Evolutionary conservation across 1,284 basidiomycete genomes (phyloP).

Genomic region (Schizophyllum commune): DNA sequence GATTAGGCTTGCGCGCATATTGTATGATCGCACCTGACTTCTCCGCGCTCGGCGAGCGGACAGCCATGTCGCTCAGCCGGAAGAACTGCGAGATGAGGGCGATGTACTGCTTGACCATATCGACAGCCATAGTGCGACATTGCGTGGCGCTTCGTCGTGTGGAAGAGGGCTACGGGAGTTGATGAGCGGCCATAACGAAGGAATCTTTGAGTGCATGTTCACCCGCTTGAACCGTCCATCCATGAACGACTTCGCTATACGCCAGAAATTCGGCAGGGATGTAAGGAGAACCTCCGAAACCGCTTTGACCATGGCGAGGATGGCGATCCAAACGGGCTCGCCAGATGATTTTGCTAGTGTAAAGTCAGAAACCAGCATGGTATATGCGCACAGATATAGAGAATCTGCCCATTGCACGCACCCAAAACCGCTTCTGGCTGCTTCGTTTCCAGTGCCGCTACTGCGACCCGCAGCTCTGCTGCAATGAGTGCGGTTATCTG

Average conservation of each 20-base stretch:
- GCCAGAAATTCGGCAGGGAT: conserved; percentile 89
- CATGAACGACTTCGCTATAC: conserved; percentile 84
- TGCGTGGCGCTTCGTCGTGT: conserved; percentile 73
- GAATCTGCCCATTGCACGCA: conserved; percentile 20
- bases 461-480: conserved; percentile 47
- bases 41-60: conserved; percentile 29
- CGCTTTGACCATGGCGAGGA: conserved; percentile 65
- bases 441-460: conserved; percentile 55
- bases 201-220: conserved; percentile 9
- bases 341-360: conserved; percentile 49
- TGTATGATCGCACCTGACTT: not conserved
- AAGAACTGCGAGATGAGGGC: conserved; percentile 87
- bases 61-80: conserved; percentile 70
- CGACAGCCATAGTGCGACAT: conserved; percentile 85
- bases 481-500: conserved; percentile 37
- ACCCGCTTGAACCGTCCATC: conserved; percentile 90
- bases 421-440: conserved; percentile 57
- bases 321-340: conserved; percentile 77
- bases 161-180: conserved; percentile 18
- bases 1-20: conserved; percentile 12
- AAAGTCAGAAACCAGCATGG: conserved; percentile 5
- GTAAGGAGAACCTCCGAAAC: conserved; percentile 63
- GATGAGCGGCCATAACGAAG: conserved; percentile 14
- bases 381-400: not conserved
- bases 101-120: conserved; percentile 86